phyloP scores from a whole-genome alignment of 371 early-diverging fungal species.

The Choanephora cucurbitarum region DNA sequence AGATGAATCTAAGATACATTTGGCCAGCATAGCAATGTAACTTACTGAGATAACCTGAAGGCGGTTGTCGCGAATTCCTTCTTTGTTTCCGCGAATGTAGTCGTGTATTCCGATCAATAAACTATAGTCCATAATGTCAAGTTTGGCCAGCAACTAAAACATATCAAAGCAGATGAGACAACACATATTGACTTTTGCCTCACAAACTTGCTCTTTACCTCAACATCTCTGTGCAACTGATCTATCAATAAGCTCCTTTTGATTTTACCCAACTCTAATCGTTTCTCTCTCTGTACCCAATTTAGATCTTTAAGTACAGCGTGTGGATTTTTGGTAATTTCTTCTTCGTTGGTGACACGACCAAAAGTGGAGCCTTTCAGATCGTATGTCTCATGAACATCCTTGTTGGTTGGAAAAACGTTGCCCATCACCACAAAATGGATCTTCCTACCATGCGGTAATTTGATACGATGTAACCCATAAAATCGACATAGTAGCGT shows the following conservation, averaged over 20 bases:
- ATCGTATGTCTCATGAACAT: slow-evolving; percentile 96
- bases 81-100: slow-evolving; percentile 80
- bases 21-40: not conserved
- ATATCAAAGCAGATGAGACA: too few species aligned
- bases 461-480: slow-evolving; percentile 94
- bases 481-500: slow-evolving; percentile 93
- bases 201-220: slow-evolving; percentile 40
- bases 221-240: slow-evolving; percentile 88
- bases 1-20: too few species aligned
- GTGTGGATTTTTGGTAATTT: slow-evolving; percentile 74
- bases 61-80: slow-evolving; percentile 86
- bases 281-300: slow-evolving; percentile 79
- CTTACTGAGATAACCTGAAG: slow-evolving; percentile 48
- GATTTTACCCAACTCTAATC: slow-evolving; percentile 82
- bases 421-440: slow-evolving; percentile 99
- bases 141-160: slow-evolving; percentile 85
- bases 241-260: slow-evolving; percentile 81
- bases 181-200: slow-evolving; percentile 47
- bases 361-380: slow-evolving; percentile 91
- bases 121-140: slow-evolving; percentile 90
- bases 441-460: slow-evolving; percentile 90
- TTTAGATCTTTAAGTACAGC: slow-evolving; percentile 96
- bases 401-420: slow-evolving; percentile 94
- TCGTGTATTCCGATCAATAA: slow-evolving; percentile 93
- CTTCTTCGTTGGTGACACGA: slow-evolving; percentile 76